A percentile compares a stretch with the other conserved stretches of the same genome.
Conservation (phyloP, 768 basidiomycete genomes). For the Boletus rex-veris region DNA sequence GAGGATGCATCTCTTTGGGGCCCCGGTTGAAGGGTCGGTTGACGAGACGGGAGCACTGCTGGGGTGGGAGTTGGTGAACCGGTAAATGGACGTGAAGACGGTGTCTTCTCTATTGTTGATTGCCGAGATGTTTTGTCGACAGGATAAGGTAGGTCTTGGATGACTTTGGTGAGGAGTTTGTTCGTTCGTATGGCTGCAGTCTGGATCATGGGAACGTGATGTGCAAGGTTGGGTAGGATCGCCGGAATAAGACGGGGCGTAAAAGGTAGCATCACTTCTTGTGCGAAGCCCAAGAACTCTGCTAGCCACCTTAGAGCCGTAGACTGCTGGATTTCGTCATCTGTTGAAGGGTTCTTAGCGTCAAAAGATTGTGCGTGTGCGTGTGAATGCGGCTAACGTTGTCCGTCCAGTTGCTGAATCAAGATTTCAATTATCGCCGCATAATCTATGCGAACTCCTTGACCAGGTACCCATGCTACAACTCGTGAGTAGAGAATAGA, state of each 20-base stretch:
- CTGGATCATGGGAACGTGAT: constrained; percentile 86
- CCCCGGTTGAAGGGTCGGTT: constrained; percentile 43
- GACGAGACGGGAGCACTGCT: constrained; percentile 45
- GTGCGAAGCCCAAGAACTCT: constrained; percentile 82
- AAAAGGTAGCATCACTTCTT: constrained; percentile 92
- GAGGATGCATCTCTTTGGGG: constrained; percentile 46
- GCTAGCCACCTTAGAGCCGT: constrained; percentile 93
- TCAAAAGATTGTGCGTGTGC: constrained; percentile 2
- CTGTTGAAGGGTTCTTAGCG: constrained; percentile 28
- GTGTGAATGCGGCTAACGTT: constrained; percentile 53
- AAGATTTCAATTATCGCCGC: constrained; percentile 91
- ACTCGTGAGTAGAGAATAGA: constrained; percentile 4
- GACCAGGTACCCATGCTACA: constrained; percentile 86
- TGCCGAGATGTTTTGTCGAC: constrained; percentile 40
- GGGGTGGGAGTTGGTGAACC: constrained; percentile 52
- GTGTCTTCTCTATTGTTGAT: constrained; percentile 26
- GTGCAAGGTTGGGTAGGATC: constrained; percentile 91
- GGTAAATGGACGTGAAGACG: constrained; percentile 37
- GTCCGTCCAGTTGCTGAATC: constrained; percentile 77
- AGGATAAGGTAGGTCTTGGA: constrained; percentile 80
- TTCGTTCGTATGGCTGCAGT: constrained; percentile 84
- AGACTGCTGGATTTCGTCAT: constrained; percentile 92
- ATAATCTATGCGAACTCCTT: constrained; percentile 90
- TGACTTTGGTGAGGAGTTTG: constrained; percentile 76
- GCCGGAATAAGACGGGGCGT: constrained; percentile 90